phyloP scores from a whole-genome alignment of 306 rosid species.

The Psophocarpus tetragonolobus region DNA sequence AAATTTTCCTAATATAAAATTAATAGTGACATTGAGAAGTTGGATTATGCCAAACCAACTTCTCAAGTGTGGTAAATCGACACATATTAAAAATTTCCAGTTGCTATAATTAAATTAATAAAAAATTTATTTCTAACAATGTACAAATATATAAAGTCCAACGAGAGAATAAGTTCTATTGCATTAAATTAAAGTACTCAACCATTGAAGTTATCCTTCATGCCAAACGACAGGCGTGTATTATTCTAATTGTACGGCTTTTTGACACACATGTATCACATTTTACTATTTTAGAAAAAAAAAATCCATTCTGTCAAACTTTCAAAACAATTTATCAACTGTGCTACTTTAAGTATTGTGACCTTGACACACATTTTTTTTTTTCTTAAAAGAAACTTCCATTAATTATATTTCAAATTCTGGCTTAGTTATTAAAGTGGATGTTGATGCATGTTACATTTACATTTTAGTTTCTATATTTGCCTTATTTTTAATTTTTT shows the following conservation, averaged over 20 bases:
- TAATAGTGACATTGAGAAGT: conserved; percentile 13
- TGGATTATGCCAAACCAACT: conserved; percentile 14
- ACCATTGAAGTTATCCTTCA: background rate
- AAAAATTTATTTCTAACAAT: background rate
- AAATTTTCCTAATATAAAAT: background rate
- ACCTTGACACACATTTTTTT: background rate
- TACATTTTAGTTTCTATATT: too few relatives aligned
- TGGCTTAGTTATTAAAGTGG: background rate
- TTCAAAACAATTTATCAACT: background rate
- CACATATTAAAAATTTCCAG: background rate
- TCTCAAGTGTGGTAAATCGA: background rate
- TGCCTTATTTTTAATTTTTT: too few relatives aligned
- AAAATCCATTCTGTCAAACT: background rate
- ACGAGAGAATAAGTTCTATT: background rate
- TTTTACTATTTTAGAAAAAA: background rate
- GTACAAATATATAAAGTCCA: background rate
- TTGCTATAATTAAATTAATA: background rate
- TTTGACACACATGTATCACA: background rate
- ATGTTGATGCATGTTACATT: too few relatives aligned
- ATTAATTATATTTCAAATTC: background rate
- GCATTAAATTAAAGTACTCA: background rate
- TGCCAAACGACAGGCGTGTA: background rate
- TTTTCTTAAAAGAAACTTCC: background rate
- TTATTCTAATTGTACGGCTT: background rate
- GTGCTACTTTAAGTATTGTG: background rate